Conservation (phyloP, 2,329 filamentous ascomycete species). For the Blumeriella jaapii region DNA sequence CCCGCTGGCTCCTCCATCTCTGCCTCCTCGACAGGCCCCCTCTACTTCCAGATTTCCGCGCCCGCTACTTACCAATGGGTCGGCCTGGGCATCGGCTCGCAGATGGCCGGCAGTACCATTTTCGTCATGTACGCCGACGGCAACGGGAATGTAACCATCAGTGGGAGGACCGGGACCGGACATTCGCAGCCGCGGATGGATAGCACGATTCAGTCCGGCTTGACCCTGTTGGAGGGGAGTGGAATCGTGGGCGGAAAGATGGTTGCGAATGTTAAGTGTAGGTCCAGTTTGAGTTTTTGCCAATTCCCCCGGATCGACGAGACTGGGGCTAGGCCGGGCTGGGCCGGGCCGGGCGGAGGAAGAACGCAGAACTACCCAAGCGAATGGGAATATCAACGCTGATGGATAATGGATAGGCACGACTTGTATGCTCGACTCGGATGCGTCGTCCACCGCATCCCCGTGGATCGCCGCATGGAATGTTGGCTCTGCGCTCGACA, state of each 20-base stretch:
- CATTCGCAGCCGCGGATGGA: conserved; percentile 35
- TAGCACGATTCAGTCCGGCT: conserved; percentile 27
- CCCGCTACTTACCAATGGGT: conserved; percentile 43
- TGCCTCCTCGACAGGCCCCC: conserved; percentile 37
- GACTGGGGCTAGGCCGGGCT: not conserved
- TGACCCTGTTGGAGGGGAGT: conserved; percentile 41
- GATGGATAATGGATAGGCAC: conserved; percentile 16
- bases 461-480: conserved; percentile 25
- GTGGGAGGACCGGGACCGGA: conserved; percentile 35
- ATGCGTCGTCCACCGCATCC: conserved; percentile 12
- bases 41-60: conserved; percentile 46
- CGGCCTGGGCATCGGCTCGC: conserved; percentile 42
- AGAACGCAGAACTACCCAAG: too few relatives aligned
- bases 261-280: conserved; percentile 45
- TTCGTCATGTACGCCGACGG: conserved; percentile 46
- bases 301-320: not conserved
- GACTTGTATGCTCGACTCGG: conserved; percentile 13
- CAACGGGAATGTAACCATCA: conserved; percentile 42
- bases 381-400: too few relatives aligned
- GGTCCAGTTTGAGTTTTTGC: conserved; percentile 8
- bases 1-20: conserved; percentile 30
- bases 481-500: conserved; percentile 16
- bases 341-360: too few relatives aligned
- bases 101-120: conserved; percentile 45
- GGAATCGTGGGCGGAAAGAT: conserved; percentile 41